Conservation (phyloP, 1,284 basidiomycete genomes). For the Apiotrichum domesticum region DNA sequence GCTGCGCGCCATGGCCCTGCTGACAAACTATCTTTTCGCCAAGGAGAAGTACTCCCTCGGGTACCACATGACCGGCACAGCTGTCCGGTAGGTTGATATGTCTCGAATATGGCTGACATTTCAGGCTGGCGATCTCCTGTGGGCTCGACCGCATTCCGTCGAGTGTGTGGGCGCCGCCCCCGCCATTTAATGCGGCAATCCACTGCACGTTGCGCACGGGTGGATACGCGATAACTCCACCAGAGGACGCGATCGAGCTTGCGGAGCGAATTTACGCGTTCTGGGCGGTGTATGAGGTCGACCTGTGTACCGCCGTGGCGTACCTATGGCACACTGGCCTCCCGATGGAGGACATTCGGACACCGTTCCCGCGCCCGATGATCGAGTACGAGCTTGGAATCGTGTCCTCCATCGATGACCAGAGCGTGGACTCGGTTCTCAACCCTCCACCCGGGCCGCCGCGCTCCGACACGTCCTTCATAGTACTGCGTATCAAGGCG, state of each 20-base stretch:
- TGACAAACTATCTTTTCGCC: slow-evolving; percentile 27
- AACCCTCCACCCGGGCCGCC: slow-evolving; percentile 2
- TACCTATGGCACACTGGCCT: slow-evolving; percentile 32
- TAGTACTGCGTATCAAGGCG: slow-evolving; percentile 23
- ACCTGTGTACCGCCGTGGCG: slow-evolving; percentile 28
- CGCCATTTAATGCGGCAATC: slow-evolving; percentile 18
- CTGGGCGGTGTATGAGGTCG: slow-evolving; percentile 34
- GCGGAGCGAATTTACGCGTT: slow-evolving; percentile 31
- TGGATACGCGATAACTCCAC: slow-evolving; percentile 17
- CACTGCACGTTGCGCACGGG: slow-evolving; percentile 21
- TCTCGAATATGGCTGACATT: background rate
- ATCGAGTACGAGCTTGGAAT: slow-evolving; percentile 24
- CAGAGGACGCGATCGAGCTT: slow-evolving; percentile 21
- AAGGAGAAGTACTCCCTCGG: slow-evolving; percentile 27
- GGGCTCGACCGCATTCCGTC: slow-evolving; percentile 25
- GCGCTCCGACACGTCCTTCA: slow-evolving; percentile 15
- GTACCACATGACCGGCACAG: slow-evolving; percentile 22
- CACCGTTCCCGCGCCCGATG: slow-evolving; percentile 30
- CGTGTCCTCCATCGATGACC: slow-evolving; percentile 21
- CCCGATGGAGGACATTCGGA: slow-evolving; percentile 24
- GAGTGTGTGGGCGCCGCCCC: slow-evolving; percentile 14
- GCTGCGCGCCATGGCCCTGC: slow-evolving; percentile 25
- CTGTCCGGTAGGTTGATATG: slow-evolving; percentile 11
- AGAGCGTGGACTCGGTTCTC: slow-evolving; percentile 15
- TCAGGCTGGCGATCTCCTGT: slow-evolving; percentile 25